Base-by-base conservation (phyloP, 2,329 filamentous ascomycete species). In the Neofusicoccum laricinum region DNA sequence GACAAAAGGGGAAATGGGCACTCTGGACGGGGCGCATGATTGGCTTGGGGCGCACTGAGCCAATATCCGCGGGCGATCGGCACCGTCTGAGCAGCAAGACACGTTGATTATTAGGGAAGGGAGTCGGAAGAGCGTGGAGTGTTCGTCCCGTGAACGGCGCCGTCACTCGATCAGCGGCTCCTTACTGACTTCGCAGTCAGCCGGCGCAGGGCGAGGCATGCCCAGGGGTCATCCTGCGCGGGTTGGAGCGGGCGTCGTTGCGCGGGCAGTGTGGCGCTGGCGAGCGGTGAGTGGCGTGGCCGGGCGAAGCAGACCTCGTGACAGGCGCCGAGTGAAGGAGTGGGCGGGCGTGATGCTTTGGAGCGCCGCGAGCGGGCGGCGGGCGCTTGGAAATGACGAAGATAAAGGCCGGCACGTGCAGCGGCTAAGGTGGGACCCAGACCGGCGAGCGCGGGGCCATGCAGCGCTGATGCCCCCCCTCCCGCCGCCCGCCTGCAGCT, bases 161-260 rank as follows among this genome's bases (percentile, higher is more conserved):
- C 38, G 53, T 34, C 38, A 36, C 55, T 51, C 41, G 55, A 59
- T 59, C 55, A 59, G 55, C 55, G 55, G 41, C 55, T 59, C 55
- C 55, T 46, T 59, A 59, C 41, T 36, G 41, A 12, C 55, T 10
- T 21, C 8, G 55, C 55, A 19, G 55, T 59, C 55, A 59, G 55
- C 55, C 43, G 61, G 61, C 49, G 61, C 32, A n/a, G n/a, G 19
- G 38, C 15, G 46, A 63, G 61, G 38, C 61, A 63, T 14, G 61
- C n/a, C 61, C 61, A 63, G 61, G 61, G 61, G 61, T 63, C 61
- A 63, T 63, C 48, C 61, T 63, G 38, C 40, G 59, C 48, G 6
- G 41, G n/a, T 25, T 41, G 15, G 14, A 21, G 61, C 61, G 34
- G 49, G 25, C 15, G 43, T 32, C 61, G 8, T 6, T 11, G 43